Conservation (phyloP, 179 eudicot species). For the Heliamphora pulchella region DNA sequence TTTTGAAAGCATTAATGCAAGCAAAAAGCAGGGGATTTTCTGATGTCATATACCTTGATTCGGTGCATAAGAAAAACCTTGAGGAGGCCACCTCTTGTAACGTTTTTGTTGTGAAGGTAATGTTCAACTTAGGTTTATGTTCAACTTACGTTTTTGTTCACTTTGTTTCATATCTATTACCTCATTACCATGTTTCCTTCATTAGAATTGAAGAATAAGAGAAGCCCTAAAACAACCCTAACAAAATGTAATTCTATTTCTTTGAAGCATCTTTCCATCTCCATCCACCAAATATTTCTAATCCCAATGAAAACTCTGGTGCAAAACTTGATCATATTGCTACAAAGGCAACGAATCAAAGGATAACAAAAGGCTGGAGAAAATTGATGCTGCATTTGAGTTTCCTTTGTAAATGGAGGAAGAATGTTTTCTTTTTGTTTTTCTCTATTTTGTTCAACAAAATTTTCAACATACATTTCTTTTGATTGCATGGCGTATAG, state of each 20-base stretch:
- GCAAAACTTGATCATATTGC: too few relatives aligned
- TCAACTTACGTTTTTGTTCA: neutral
- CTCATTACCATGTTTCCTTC: neutral
- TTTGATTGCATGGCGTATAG: neutral
- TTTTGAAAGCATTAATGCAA: slow-evolving; percentile 35
- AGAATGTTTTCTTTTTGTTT: neutral
- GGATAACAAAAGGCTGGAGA: neutral
- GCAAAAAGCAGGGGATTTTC: slow-evolving; percentile 59
- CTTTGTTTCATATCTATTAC: neutral
- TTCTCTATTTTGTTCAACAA: neutral
- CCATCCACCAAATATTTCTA: neutral
- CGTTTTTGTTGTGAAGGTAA: slow-evolving; percentile 58
- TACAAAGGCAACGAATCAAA: too few relatives aligned
- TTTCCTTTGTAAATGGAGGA: neutral
- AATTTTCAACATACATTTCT: neutral
- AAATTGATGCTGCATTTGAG: neutral
- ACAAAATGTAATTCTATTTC: neutral
- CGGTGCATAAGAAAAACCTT: slow-evolving; percentile 41
- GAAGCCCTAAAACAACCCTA: neutral
- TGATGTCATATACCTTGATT: slow-evolving; percentile 60
- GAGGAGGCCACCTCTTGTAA: slow-evolving; percentile 69
- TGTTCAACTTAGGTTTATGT: neutral
- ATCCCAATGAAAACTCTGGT: neutral
- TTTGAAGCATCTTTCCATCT: neutral
- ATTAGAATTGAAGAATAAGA: neutral